A percentile compares a stretch with the other conserved stretches of the same genome.
These are phyloP conservation scores for Brassica napus DNA, from an alignment of 345 rosid genomes.

Conservation along the genomic window DNA sequence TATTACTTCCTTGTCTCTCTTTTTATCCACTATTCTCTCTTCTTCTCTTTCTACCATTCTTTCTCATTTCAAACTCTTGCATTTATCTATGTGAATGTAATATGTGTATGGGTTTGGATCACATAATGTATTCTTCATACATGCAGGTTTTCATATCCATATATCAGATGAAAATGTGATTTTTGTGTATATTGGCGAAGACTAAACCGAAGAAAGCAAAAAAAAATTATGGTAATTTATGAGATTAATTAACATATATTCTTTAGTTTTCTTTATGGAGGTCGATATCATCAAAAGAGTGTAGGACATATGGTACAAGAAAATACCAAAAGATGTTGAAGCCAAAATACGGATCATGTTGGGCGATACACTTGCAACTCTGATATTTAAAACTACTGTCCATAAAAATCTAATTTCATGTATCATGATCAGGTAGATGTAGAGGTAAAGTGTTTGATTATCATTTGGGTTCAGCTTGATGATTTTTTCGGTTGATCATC, in stretches of 20 bases:
- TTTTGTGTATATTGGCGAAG: neutral
- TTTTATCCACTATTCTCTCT: constrained; percentile 19
- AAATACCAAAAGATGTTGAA: constrained; percentile 18
- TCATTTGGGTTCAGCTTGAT: constrained; percentile 2
- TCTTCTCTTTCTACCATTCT: constrained; percentile 1
- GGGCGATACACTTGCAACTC: constrained; percentile 3
- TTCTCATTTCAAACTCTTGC: neutral
- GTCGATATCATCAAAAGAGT: constrained; percentile 33
- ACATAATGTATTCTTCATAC: neutral
- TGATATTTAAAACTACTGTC: neutral
- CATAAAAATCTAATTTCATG: neutral
- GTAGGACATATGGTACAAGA: constrained; percentile 27
- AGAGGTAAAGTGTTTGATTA: neutral
- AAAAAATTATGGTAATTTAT: neutral
- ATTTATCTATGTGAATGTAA: neutral
- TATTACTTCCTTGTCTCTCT: constrained; percentile 35
- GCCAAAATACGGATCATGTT: constrained; percentile 23
- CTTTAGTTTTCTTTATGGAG: neutral
- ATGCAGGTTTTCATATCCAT: neutral
- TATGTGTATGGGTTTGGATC: neutral
- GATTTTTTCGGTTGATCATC: neutral
- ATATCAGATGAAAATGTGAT: neutral
- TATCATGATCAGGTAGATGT: constrained; percentile 11
- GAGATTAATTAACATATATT: neutral
- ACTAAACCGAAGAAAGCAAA: neutral